Conservation (phyloP, 495 filamentous ascomycete species). For the Rhypophila decipiens region DNA sequence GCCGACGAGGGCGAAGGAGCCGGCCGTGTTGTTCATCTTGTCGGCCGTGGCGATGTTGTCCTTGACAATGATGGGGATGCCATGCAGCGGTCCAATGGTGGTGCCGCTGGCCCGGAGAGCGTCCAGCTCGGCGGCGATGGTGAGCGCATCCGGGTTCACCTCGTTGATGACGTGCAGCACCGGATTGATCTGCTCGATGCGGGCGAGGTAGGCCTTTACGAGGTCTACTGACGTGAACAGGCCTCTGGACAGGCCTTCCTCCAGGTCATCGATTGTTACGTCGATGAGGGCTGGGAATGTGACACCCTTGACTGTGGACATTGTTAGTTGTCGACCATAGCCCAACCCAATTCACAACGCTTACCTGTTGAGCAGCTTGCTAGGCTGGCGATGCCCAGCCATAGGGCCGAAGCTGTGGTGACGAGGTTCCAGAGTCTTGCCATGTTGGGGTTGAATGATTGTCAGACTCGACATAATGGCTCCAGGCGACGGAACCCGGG, state of each 20-base stretch:
- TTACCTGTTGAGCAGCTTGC: background rate
- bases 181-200: conserved; percentile 36
- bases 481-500: background rate
- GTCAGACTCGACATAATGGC: background rate
- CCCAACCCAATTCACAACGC: background rate
- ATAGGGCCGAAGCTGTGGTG: background rate
- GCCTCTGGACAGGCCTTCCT: conserved; percentile 14
- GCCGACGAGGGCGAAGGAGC: conserved; percentile 52
- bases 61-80: conserved; percentile 64
- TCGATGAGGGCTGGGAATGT: conserved; percentile 1
- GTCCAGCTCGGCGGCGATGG: conserved; percentile 28
- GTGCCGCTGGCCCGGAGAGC: conserved; percentile 15
- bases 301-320: conserved; percentile 2
- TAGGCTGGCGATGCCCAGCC: background rate
- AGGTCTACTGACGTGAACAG: conserved; percentile 56
- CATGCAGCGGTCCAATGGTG: conserved; percentile 49
- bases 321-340: background rate
- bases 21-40: conserved; percentile 54
- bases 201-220: conserved; percentile 41
- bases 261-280: conserved; percentile 1
- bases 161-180: conserved; percentile 35
- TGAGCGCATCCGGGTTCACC: conserved; percentile 41
- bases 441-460: background rate
- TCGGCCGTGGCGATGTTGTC: conserved; percentile 68
- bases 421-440: background rate